Base-by-base conservation (phyloP, 352 stramenopile species). In the Globisporangium solare region DNA sequence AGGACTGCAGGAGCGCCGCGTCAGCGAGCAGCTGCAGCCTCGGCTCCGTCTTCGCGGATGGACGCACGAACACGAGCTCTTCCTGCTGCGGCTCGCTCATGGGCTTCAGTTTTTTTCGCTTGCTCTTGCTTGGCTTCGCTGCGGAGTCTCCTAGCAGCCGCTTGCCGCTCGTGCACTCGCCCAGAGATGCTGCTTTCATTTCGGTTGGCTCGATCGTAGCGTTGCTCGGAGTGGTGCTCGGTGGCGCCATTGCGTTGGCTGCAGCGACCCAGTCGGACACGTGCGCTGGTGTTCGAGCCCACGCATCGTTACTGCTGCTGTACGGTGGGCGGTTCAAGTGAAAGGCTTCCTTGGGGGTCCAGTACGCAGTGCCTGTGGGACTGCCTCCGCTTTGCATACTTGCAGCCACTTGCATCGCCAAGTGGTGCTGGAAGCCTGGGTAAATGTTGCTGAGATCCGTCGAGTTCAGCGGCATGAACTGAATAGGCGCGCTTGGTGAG, bases 1-100 rank as follows among this genome's bases (percentile, higher is more conserved):
- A 78, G 5, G 74, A 88, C 49, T 91, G 78, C 49, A 89, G 62
- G 24, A 91, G 63, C 10, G 81, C 81, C 2, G 81, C 81, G 45
- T 91, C 83, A 2, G 81, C 81, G 21, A 91, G 64, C n/a, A 91
- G 71, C 57, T 90, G 76, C 20, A 92, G 64, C 3, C 70, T 75
- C 14, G 77, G 77, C 40, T 78, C 60, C 20, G 55, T 56, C 59
- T 42, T 51, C 40, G 27, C 56, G 49, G 49, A 51, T 58, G 48
- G 40, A 17, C 20, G 56, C 43, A 39, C 47, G 35, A n/a, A 24
- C 37, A 51, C 47, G 24, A 61, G 18, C 22, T 61, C 55, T 50
- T 56, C 47, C 37, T 40, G 47, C 39, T 61, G 55, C 3, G 55
- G 17, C n/a, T 61, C 47, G 39, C 35, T 55, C 47, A 6, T 35